These are phyloP conservation scores for Petunia axillaris DNA, from an alignment of 257 asterid genomes.

Conservation along the genomic window DNA sequence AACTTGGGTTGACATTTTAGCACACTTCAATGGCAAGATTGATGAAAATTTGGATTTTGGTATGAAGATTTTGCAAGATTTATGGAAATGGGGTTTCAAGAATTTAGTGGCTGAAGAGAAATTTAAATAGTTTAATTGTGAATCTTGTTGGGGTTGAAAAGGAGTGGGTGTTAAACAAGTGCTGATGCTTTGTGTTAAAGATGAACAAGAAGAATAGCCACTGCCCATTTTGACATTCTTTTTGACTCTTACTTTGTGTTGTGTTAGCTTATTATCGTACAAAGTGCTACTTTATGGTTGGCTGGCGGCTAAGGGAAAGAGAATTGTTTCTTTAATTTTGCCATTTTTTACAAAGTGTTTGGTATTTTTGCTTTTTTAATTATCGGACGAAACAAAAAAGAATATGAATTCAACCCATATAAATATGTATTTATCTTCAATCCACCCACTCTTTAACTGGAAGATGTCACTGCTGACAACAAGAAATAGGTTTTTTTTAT, in stretches of 20 bases:
- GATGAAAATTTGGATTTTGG: conserved; percentile 40
- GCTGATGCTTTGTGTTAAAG: conserved; percentile 22
- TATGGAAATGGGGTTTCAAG: conserved; percentile 34
- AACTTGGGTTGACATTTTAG: conserved; percentile 34
- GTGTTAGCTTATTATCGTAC: conserved; percentile 8
- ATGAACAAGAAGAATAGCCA: conserved; percentile 28
- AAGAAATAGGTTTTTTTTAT: neutral
- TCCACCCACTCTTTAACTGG: neutral
- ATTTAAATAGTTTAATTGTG: conserved; percentile 26
- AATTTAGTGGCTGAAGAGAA: conserved; percentile 21
- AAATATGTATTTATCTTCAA: neutral
- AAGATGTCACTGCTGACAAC: conserved; percentile 16
- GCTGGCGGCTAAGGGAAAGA: conserved; percentile 9
- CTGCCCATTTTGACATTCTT: conserved; percentile 38
- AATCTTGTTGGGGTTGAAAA: conserved; percentile 21
- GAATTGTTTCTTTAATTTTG: neutral
- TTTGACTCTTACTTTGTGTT: conserved; percentile 11
- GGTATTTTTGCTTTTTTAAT: neutral
- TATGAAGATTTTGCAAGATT: conserved; percentile 37
- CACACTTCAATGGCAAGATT: conserved; percentile 44
- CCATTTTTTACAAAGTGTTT: neutral
- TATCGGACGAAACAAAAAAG: neutral
- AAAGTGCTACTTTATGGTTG: neutral
- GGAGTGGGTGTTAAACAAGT: conserved; percentile 23
- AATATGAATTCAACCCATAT: neutral